A percentile compares a stretch with the other conserved stretches of the same genome.
These are phyloP conservation scores for Globisporangium yorkense DNA, from an alignment of 352 stramenopile species.

Conservation along the genomic window DNA sequence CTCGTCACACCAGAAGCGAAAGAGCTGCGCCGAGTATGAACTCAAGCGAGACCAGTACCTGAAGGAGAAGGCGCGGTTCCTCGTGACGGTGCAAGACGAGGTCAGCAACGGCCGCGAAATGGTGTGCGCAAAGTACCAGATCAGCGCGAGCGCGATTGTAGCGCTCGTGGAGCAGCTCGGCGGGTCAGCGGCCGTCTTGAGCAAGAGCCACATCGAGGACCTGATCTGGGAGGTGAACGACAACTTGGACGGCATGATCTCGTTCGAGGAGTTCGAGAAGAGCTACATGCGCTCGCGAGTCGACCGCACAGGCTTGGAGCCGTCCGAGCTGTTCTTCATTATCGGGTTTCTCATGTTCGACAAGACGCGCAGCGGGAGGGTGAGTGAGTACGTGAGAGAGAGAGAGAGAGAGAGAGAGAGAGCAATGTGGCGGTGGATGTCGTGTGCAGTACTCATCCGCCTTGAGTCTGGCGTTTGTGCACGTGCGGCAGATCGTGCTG, in stretches of 20 bases:
- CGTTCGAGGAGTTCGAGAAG: slow-evolving; percentile 69
- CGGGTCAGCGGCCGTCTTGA: slow-evolving; percentile 27
- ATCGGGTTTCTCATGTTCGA: slow-evolving; percentile 84
- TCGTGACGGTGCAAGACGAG: slow-evolving; percentile 51
- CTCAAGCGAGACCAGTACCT: slow-evolving; percentile 31
- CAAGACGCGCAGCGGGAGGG: slow-evolving; percentile 46
- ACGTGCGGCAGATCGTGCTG: slow-evolving; percentile 46
- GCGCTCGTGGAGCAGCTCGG: slow-evolving; percentile 59
- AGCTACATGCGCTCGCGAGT: slow-evolving; percentile 62
- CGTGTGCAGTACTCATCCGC: background rate
- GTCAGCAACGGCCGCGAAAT: slow-evolving; percentile 45
- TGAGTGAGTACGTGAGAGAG: slow-evolving; percentile 1
- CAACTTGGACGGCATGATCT: slow-evolving; percentile 61
- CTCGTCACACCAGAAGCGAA: slow-evolving; percentile 6
- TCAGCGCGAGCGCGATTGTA: slow-evolving; percentile 37
- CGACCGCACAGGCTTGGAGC: slow-evolving; percentile 63
- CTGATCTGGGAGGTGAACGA: slow-evolving; percentile 82
- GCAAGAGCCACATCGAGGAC: slow-evolving; percentile 49
- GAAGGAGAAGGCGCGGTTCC: slow-evolving; percentile 38
- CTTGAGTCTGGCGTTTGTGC: background rate
- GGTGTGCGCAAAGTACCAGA: slow-evolving; percentile 42
- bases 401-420: too few species aligned
- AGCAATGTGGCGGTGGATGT: background rate
- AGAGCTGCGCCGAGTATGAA: slow-evolving; percentile 27
- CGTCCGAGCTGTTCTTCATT: slow-evolving; percentile 74